Percentiles rank a stretch among this genome's conserved stretches.
These are phyloP conservation scores for Colletotrichum eleusines DNA, from an alignment of 2,329 filamentous ascomycete species.

Conservation along the genomic window DNA sequence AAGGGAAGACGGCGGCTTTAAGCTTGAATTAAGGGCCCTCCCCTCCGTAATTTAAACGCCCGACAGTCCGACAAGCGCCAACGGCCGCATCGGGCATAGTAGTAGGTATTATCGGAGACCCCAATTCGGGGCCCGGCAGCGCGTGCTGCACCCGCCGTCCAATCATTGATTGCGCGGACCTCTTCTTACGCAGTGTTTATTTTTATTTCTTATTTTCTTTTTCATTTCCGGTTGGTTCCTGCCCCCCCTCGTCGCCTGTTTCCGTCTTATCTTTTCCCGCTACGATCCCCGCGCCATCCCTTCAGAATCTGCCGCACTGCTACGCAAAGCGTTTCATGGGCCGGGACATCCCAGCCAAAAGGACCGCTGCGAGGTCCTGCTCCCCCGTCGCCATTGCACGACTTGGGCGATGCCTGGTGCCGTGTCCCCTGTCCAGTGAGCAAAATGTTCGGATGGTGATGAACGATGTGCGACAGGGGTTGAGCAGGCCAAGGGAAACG, in stretches of 20 bases:
- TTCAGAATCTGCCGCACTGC: conserved; percentile 37
- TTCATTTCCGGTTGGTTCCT: not conserved
- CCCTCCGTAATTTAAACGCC: not conserved
- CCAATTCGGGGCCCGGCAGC: conserved; percentile 5
- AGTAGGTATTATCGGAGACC: no score
- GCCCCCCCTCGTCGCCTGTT: not conserved
- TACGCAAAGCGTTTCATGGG: conserved; percentile 40
- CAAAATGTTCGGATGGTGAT: conserved; percentile 32
- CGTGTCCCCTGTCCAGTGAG: not conserved
- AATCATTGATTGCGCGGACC: conserved; percentile 30
- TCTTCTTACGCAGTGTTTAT: not conserved
- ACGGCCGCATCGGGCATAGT: not conserved
- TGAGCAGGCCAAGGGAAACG: not conserved
- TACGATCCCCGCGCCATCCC: conserved; percentile 38
- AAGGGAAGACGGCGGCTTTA: not conserved
- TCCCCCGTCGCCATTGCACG: not conserved
- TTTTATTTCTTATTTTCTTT: no score
- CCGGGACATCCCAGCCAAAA: conserved; percentile 27
- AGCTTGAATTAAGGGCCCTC: conserved; percentile 22
- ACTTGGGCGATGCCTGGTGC: not conserved
- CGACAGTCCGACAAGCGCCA: conserved; percentile 29
- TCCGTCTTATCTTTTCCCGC: conserved; percentile 39
- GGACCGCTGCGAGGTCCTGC: not conserved
- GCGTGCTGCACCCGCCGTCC: conserved; percentile 2
- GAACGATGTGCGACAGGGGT: conserved; percentile 32